Evolutionary conservation across 2,329 filamentous ascomycete species (phyloP), one percentile per base, ranked within the genome.

Genomic region (Davidsoniella eucalypti): DNA sequence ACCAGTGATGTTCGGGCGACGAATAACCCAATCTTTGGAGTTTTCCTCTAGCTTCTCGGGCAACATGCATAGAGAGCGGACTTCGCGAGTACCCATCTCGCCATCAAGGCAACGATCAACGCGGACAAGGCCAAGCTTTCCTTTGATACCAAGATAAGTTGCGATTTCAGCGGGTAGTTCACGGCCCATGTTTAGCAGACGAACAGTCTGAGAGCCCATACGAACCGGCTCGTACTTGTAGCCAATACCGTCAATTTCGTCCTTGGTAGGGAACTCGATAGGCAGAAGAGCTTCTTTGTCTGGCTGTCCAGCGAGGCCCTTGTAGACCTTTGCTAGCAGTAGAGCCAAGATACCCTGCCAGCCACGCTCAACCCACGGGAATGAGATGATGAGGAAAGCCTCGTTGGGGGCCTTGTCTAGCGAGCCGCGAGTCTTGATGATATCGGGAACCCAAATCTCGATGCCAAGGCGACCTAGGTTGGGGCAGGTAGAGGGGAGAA

Each of bases 371-470:
- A 63, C 64, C 70, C 73, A 78, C 10, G 82, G 80, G 57, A 87
- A 88, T 14, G 73, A 73, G 48, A 86, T 60, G 33, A 85, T 69
- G 25, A 87, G 61, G 59, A 80, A 84, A 49, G 73, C 71, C 9
- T 63, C 61, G 33, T 71, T 66, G 44, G 65, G 58, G 10, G 51
- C 54, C 38, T 48, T 46, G 14, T 64, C 65, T 2, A 69, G 67
- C 52, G 68, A 67, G 33, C 72, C 70, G 55, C 70, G 67, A 52
- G 65, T 62, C 62, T 75, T 75, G 59, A 60, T 67, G 44, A 72
- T 65, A 62, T 86, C 81, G 0, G 83, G 82, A 23, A 81, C 63
- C 81, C 82, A 88, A 43, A 82, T 67, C 58, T 80, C 75, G 23
- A 78, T 71, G 52, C 69, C 71, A 47, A 95, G 71, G 44, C 78